Evolutionary conservation across 2,329 filamentous ascomycete species (phyloP), one percentile per base, ranked within the genome.

Genomic region (Acarospora socialis): DNA sequence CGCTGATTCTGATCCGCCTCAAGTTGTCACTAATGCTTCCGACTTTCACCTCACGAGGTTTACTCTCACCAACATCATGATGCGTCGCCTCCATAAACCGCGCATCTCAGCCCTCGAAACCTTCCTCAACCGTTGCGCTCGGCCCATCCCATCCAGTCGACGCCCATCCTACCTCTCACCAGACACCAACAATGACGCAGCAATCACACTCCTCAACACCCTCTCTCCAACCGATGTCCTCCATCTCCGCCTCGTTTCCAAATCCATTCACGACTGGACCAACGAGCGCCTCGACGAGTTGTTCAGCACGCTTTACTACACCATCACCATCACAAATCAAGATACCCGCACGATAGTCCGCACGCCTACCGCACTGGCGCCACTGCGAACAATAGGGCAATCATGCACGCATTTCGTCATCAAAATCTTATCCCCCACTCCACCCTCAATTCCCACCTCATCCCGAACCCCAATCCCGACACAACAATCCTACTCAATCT

Each of bases 201-300:
- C 12, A 15, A 10, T 13, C 4, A 16, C 28, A n/a, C 28, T 5
- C 14, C 6, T 9, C 12, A 35, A 10, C 27, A 34, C 7, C 22
- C 8, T 21, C 30, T 10, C n/a, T 33, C 16, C 33, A 36, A 13
- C 30, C 36, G 18, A 26, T 19, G 10, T 28, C 29, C n/a, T 15
- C 17, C 13, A 5, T 37, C 27, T 40, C 8, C 37, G 37, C 12
- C 28, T n/a, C 3, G 21, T 37, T 14, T 37, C 35, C 10, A 18
- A 9, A n/a, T 22, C 29, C 9, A 37, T 32, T 3, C 29, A 29
- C 26, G 20, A 8, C 9, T 24, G 27, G 32, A 13, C 33, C 14
- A 21, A 40, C n/a, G 7, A 21, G 5, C 13, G 25, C 15, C 5
- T 22, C 12, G 14, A 20, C 12, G 24, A 28, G 2, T 12, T 28